Evolutionary conservation across 2,329 filamentous ascomycete genomes (phyloP).

Genomic region (Fusarium clavum): DNA sequence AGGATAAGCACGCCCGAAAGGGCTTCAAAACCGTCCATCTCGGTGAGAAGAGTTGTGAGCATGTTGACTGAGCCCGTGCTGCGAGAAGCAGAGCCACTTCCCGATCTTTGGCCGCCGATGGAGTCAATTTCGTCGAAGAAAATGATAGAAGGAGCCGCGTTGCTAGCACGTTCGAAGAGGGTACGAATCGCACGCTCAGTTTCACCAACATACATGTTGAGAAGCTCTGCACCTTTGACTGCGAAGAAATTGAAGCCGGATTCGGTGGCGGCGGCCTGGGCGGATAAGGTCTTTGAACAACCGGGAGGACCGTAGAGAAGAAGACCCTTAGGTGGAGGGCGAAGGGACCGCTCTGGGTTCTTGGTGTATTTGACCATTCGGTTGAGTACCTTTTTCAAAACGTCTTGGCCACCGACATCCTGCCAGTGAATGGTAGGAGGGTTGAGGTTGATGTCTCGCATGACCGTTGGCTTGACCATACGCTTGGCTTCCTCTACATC

Average conservation of each 20-base stretch:
- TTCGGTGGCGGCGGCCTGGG: conserved; percentile 91
- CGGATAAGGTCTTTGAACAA: conserved; percentile 93
- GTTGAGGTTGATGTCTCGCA: conserved; percentile 90
- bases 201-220: conserved; percentile 98
- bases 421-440: conserved; percentile 87
- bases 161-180: conserved; percentile 85
- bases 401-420: conserved; percentile 87
- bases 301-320: conserved; percentile 93
- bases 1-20: conserved; percentile 86
- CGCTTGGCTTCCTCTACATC: conserved; percentile 76
- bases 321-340: conserved; percentile 79
- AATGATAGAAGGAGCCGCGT: conserved; percentile 90
- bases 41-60: conserved; percentile 87
- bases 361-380: conserved; percentile 60
- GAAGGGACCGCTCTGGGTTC: conserved; percentile 55
- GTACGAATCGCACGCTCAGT: conserved; percentile 88
- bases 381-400: conserved; percentile 73
- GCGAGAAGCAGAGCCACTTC: conserved; percentile 52
- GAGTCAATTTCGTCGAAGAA: conserved; percentile 98
- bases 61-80: conserved; percentile 76
- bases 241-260: conserved; percentile 93
- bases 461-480: conserved; percentile 81
- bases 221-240: conserved; percentile 91
- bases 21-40: conserved; percentile 94
- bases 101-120: conserved; percentile 71